phyloP scores from a whole-genome alignment of 78 protist species.

The Kipferlia bialata region DNA sequence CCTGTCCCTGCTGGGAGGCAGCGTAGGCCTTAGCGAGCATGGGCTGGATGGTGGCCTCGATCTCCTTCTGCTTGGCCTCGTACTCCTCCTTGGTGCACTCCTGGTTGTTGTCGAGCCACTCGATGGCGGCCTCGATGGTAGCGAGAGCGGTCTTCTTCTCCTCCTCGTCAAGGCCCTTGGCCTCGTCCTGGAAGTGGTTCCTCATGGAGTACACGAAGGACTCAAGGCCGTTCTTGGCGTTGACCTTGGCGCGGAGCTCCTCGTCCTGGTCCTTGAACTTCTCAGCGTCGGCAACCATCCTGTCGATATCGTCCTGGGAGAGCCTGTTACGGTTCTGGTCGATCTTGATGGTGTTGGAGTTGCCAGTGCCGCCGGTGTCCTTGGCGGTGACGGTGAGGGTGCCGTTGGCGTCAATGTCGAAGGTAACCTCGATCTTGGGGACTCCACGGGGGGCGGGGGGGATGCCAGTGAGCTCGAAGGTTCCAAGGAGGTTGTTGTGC shows the following conservation, averaged over 20 bases:
- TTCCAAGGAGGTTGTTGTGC: constrained; percentile 78
- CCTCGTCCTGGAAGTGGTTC: constrained; percentile 13
- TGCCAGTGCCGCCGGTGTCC: neutral
- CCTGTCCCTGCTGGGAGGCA: neutral
- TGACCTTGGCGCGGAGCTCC: constrained; percentile 6
- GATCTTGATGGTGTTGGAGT: constrained; percentile 14
- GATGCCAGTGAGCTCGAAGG: constrained; percentile 76
- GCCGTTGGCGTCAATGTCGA: constrained; percentile 16
- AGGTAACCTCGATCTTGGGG: constrained; percentile 82
- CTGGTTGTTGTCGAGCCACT: constrained; percentile 1
- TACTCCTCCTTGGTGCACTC: neutral
- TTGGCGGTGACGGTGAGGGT: constrained; percentile 1
- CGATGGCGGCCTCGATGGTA: neutral
- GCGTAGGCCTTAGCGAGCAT: neutral
- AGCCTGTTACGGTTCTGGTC: neutral
- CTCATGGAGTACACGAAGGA: neutral
- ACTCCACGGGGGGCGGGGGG: constrained; percentile 84
- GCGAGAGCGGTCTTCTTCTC: neutral
- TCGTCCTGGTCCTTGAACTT: constrained; percentile 13
- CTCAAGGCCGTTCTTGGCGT: constrained; percentile 10
- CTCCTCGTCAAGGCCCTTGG: neutral
- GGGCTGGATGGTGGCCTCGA: neutral
- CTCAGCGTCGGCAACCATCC: constrained; percentile 26
- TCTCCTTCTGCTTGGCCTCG: neutral
- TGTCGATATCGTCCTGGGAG: neutral